Percentiles rank a stretch among this genome's conserved stretches.
These are phyloP conservation scores for Aspergillus niger DNA, from an alignment of 2,329 filamentous ascomycete genomes.

Conservation along the genomic window DNA sequence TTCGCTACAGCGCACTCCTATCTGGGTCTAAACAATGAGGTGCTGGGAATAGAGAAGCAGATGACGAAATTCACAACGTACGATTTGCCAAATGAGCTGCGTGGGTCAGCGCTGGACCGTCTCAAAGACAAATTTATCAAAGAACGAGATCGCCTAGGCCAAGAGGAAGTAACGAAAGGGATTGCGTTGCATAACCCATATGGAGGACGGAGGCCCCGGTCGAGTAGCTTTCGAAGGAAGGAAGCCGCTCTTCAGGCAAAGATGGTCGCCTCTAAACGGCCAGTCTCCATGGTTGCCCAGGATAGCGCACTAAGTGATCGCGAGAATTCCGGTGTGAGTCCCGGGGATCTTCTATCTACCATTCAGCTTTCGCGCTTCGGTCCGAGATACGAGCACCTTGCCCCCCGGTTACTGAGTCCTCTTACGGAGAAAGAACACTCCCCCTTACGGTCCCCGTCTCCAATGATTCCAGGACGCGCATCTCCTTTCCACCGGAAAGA, in stretches of 20 bases:
- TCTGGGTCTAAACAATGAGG: slow-evolving; percentile 85
- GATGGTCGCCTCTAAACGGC: slow-evolving; percentile 47
- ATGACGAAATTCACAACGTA: slow-evolving; percentile 93
- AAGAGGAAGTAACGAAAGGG: slow-evolving; percentile 83
- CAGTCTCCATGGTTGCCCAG: slow-evolving; percentile 21
- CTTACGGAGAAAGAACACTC: slow-evolving; percentile 47
- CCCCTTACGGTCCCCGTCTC: slow-evolving; percentile 38
- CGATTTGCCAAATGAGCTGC: slow-evolving; percentile 86
- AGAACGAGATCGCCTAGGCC: slow-evolving; percentile 78
- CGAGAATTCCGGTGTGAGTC: slow-evolving; percentile 56
- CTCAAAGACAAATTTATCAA: slow-evolving; percentile 90
- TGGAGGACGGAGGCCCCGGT: slow-evolving; percentile 66
- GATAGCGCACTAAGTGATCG: slow-evolving; percentile 30
- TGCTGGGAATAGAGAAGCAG: slow-evolving; percentile 85
- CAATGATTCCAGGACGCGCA: slow-evolving; percentile 28
- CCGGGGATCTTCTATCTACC: slow-evolving; percentile 79
- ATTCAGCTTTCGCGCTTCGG: slow-evolving; percentile 68
- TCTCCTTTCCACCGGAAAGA: slow-evolving; percentile 68
- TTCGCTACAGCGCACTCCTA: slow-evolving; percentile 94
- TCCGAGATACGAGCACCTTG: slow-evolving; percentile 51
- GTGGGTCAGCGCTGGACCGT: slow-evolving; percentile 77
- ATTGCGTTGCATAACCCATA: slow-evolving; percentile 89
- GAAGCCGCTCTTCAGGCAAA: slow-evolving; percentile 74
- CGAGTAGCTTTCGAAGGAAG: slow-evolving; percentile 73
- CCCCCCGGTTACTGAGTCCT: slow-evolving; percentile 38